These are phyloP conservation scores for Sugiyamaella boreocaroliniensis DNA, from an alignment of 805 yeast genomes.

Conservation along the genomic window DNA sequence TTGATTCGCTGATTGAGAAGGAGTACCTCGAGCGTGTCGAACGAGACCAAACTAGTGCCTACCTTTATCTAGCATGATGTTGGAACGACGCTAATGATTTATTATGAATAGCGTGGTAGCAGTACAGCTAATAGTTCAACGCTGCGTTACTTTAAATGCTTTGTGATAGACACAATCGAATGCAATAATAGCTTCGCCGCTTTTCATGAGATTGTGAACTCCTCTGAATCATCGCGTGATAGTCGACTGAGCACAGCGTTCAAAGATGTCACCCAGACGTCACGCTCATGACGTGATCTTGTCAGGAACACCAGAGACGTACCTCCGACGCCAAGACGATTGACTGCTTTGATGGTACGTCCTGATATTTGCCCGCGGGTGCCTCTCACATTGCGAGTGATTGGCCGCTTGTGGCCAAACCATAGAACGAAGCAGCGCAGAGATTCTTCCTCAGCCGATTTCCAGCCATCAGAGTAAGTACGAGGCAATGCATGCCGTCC, in stretches of 20 bases:
- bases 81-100: neutral
- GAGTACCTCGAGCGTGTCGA: slow-evolving; percentile 77
- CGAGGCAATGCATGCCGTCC: slow-evolving; percentile 61
- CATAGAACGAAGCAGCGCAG: slow-evolving; percentile 75
- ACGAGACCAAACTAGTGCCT: slow-evolving; percentile 49
- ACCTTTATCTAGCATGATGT: slow-evolving; percentile 70
- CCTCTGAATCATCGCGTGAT: slow-evolving; percentile 15
- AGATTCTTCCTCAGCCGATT: slow-evolving; percentile 69
- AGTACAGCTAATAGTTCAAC: neutral
- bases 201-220: slow-evolving; percentile 14
- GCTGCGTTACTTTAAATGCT: neutral
- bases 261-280: slow-evolving; percentile 60
- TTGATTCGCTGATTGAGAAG: slow-evolving; percentile 76
- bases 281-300: slow-evolving; percentile 73
- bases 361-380: neutral
- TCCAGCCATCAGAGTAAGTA: slow-evolving; percentile 77
- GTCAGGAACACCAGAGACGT: slow-evolving; percentile 69
- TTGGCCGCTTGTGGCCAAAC: slow-evolving; percentile 58
- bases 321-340: slow-evolving; percentile 61
- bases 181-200: too few species aligned
- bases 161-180: too few species aligned
- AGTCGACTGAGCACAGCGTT: slow-evolving; percentile 28
- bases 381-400: neutral
- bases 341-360: slow-evolving; percentile 30
- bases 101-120: neutral